These are phyloP conservation scores for Paecilomyces formosus DNA, from an alignment of 2,329 filamentous ascomycete genomes.

Conservation along the genomic window DNA sequence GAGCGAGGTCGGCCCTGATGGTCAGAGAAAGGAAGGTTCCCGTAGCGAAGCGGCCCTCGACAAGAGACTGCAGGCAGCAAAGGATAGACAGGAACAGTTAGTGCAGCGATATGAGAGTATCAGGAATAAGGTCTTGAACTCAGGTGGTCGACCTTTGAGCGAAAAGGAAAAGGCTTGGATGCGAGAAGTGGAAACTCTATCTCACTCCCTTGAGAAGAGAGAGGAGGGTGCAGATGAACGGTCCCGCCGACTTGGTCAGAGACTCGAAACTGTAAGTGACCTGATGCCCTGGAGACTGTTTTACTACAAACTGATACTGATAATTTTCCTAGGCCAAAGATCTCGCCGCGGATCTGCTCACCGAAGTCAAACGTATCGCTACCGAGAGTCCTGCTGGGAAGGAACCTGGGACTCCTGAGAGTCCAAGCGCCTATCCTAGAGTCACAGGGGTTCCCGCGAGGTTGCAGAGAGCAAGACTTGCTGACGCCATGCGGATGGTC, in stretches of 20 bases:
- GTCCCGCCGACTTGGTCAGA: constrained; percentile 20
- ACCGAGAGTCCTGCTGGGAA: constrained; percentile 17
- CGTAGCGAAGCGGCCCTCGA: constrained; percentile 28
- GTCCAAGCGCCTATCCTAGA: constrained; percentile 21
- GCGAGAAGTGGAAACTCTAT: constrained; percentile 34
- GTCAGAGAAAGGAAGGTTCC: constrained; percentile 21
- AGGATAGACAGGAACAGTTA: constrained; percentile 33
- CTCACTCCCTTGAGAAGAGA: constrained; percentile 24
- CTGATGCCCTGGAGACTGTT: not conserved
- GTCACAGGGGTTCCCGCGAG: constrained; percentile 36
- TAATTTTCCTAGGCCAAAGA: constrained; percentile 27
- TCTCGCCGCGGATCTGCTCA: constrained; percentile 28
- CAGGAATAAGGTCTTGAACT: constrained; percentile 34
- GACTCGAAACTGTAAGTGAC: constrained; percentile 33
- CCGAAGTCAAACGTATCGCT: constrained; percentile 27
- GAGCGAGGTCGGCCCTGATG: constrained; percentile 30
- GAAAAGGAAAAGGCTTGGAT: constrained; percentile 41
- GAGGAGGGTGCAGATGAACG: constrained; percentile 15
- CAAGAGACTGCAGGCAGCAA: constrained; percentile 32
- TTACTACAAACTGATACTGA: constrained; percentile 8
- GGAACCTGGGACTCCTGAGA: constrained; percentile 21
- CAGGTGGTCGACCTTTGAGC: constrained; percentile 37
- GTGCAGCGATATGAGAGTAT: constrained; percentile 36
- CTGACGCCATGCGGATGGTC: constrained; percentile 43
- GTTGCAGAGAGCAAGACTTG: constrained; percentile 38